Conservation (phyloP, 352 stramenopile genomes). For the Globisporangium emineosum region DNA sequence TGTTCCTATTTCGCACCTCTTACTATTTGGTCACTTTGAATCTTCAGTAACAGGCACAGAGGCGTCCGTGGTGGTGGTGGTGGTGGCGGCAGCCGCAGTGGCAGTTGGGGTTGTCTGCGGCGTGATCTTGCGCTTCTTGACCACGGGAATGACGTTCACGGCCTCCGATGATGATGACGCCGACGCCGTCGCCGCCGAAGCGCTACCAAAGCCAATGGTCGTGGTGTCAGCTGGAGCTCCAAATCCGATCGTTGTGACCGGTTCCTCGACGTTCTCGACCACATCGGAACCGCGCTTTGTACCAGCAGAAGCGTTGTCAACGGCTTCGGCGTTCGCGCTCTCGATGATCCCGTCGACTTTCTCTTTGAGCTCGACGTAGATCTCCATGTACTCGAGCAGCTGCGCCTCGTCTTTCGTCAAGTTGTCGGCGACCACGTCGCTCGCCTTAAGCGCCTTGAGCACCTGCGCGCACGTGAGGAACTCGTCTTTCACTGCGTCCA, state of each 20-base stretch:
- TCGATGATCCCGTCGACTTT: constrained; percentile 82
- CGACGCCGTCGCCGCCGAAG: constrained; percentile 8
- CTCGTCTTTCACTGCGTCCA: constrained; percentile 50
- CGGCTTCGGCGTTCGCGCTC: constrained; percentile 25
- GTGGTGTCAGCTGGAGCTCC: constrained; percentile 18
- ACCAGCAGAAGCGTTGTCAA: background rate
- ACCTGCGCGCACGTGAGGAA: constrained; percentile 52
- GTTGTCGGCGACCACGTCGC: constrained; percentile 15
- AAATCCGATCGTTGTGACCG: constrained; percentile 75
- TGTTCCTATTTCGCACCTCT: background rate
- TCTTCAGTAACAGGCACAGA: background rate
- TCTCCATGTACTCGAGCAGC: constrained; percentile 80
- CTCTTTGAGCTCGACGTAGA: constrained; percentile 85
- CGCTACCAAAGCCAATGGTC: constrained; percentile 53
- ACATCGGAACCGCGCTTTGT: constrained; percentile 8
- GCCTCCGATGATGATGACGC: constrained; percentile 13
- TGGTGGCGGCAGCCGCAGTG: background rate
- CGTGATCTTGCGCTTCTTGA: constrained; percentile 19
- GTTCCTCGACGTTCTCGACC: constrained; percentile 10
- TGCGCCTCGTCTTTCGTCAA: constrained; percentile 39
- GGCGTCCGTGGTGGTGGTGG: background rate
- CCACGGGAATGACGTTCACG: constrained; percentile 50
- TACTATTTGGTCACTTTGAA: background rate
- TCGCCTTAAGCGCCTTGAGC: constrained; percentile 30
- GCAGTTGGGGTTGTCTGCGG: background rate